Evolutionary conservation across 2,329 filamentous ascomycete species (phyloP).

Genomic region (Ophiostoma ips): DNA sequence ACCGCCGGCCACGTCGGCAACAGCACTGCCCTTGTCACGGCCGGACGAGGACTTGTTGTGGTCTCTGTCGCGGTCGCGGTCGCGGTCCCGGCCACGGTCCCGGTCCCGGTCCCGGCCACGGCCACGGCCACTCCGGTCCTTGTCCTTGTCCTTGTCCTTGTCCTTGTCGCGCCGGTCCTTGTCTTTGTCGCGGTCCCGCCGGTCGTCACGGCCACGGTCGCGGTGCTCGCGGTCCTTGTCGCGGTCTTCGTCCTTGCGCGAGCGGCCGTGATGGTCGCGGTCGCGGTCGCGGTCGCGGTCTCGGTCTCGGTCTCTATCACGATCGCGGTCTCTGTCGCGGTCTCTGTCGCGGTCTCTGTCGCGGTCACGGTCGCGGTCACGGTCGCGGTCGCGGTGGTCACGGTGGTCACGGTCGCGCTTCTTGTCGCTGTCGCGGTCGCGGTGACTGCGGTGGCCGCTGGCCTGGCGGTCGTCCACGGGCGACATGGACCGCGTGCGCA

Average conservation of each 20-base stretch:
- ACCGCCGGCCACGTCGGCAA: background rate
- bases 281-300: conserved; percentile 14
- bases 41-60: background rate
- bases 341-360: conserved; percentile 24
- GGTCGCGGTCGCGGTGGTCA: conserved; percentile 5
- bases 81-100: conserved; percentile 15
- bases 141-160: background rate
- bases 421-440: conserved; percentile 17
- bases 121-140: conserved; percentile 2
- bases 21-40: background rate
- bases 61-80: conserved; percentile 10
- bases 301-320: conserved; percentile 4
- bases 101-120: conserved; percentile 17
- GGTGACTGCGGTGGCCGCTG: conserved; percentile 5
- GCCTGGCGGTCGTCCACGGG: conserved; percentile 5
- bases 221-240: conserved; percentile 7
- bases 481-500: conserved; percentile 7
- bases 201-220: conserved; percentile 11
- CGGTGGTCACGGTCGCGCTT: conserved; percentile 21
- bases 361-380: conserved; percentile 8
- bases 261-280: conserved; percentile 2
- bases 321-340: too few relatives aligned
- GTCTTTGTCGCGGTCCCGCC: conserved; percentile 5
- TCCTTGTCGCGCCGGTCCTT: background rate
- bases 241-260: conserved; percentile 3